Conservation (phyloP, 768 basidiomycete species). For the Asterophora lycoperdoides region DNA sequence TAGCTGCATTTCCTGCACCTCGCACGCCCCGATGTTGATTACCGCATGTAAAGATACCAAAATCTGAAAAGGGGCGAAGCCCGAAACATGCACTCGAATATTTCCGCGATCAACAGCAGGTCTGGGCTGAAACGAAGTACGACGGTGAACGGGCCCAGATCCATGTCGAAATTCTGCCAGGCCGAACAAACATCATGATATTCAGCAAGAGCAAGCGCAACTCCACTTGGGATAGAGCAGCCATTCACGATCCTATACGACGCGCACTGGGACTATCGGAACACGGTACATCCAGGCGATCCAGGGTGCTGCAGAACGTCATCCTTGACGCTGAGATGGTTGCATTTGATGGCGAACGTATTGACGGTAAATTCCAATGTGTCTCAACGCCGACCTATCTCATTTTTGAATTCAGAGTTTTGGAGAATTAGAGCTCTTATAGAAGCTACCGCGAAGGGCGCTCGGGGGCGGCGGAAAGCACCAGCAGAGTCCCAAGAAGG, state of each 20-base stretch:
- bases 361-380: conserved; percentile 61
- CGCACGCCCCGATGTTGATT: neutral
- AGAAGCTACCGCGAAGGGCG: conserved; percentile 51
- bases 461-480: conserved; percentile 31
- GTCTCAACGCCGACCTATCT: no score
- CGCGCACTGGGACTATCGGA: conserved; percentile 48
- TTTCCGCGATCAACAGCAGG: conserved; percentile 35
- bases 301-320: conserved; percentile 34
- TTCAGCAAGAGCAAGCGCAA: conserved; percentile 87
- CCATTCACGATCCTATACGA: conserved; percentile 58
- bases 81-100: conserved; percentile 50
- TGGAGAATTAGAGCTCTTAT: conserved; percentile 67
- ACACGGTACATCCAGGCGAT: conserved; percentile 3
- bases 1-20: conserved; percentile 21
- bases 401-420: conserved; percentile 50
- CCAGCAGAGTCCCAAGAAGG: conserved; percentile 2
- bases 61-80: conserved; percentile 70
- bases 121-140: conserved; percentile 93
- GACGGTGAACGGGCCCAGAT: conserved; percentile 95
- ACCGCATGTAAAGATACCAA: conserved; percentile 58
- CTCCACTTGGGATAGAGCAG: conserved; percentile 71
- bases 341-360: conserved; percentile 60
- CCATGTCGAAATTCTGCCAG: conserved; percentile 56
- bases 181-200: conserved; percentile 55
- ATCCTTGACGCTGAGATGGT: conserved; percentile 89